Base-by-base conservation (phyloP, 2,329 filamentous ascomycete species). In the Tetracladium maxilliforme region DNA sequence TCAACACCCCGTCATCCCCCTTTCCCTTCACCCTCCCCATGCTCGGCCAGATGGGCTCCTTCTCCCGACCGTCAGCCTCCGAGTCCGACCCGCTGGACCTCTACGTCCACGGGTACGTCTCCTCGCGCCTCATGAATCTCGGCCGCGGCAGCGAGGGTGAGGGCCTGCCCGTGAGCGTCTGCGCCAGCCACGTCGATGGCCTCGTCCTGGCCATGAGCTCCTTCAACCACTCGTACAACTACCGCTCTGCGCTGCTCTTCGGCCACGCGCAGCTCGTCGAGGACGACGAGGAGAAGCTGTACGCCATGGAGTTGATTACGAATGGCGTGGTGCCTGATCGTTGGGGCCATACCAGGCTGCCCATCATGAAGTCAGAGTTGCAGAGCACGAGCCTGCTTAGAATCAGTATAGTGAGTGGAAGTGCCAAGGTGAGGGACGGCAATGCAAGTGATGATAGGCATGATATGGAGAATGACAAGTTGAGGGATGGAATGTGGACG, bases 51-150 rank as follows among this genome's bases (percentile, higher is more conserved):
- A 78, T 90, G 63, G 79, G 71, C 9, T 79, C 72, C 14, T 90
- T 75, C 44, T 53, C 56, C 30, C 52, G 56, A 0, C 74, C 74
- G 5, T 72, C 64, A 27, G 60, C 69, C 10, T 58, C 61, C 26
- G 47, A 65, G 11, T 59, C 64, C 25, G 72, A 83, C 35, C 70
- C 74, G 0, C 58, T 83, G 5, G 74, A 84, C 30, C 63, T 77
- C 33, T 92, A 92, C 47, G 63, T 92, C 6, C 83, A 92, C 49
- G 82, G 82, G 42, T 92, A 87, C 48, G 74, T 87, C 37, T 80
- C 72, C 31, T 72, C 73, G 1, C 75, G 83, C 6, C 58, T 93
- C 17, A 77, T 87, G 61, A 76, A 74, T 34, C 48, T 78, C 6
- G 59, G 70, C 10, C 55, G 62, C 14, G 34, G 36, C 23, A 30